These are phyloP conservation scores for Cajanus cajan DNA, from an alignment of 306 rosid species.

Conservation along the genomic window DNA sequence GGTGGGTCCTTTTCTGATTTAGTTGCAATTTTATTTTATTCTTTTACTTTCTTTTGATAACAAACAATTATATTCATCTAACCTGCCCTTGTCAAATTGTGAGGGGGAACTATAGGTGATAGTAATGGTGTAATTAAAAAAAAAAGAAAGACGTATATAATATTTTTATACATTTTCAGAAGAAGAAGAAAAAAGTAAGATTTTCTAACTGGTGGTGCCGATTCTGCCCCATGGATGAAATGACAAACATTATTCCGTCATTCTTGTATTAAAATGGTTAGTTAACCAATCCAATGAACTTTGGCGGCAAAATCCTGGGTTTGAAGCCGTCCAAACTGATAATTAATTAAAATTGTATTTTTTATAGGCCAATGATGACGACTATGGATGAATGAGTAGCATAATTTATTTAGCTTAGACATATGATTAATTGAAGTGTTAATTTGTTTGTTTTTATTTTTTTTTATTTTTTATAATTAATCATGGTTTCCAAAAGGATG, in stretches of 20 bases:
- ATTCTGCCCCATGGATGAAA: slow-evolving; percentile 25
- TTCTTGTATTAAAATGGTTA: slow-evolving; percentile 29
- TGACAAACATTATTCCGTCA: neutral
- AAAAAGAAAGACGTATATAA: neutral
- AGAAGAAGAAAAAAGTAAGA: neutral
- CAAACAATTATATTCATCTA: neutral
- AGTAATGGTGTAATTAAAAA: slow-evolving; percentile 12
- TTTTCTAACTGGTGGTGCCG: neutral
- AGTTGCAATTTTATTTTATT: neutral
- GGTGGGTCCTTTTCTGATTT: neutral
- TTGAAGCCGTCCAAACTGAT: slow-evolving; percentile 54
- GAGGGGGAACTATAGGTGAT: neutral
- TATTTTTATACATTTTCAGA: neutral
- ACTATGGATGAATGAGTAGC: neutral
- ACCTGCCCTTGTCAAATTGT: neutral
- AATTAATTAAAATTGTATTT: neutral
- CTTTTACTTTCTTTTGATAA: neutral
- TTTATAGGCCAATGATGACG: neutral
- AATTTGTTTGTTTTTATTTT: neutral
- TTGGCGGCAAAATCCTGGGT: slow-evolving; percentile 11
- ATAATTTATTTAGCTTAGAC: neutral
- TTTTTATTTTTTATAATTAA: neutral
- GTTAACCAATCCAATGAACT: slow-evolving; percentile 42
- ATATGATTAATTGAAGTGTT: slow-evolving; percentile 9
- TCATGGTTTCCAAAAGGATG: slow-evolving; percentile 37